Evolutionary conservation across 441 rosid species (phyloP).

Genomic region (Manihot esculenta): DNA sequence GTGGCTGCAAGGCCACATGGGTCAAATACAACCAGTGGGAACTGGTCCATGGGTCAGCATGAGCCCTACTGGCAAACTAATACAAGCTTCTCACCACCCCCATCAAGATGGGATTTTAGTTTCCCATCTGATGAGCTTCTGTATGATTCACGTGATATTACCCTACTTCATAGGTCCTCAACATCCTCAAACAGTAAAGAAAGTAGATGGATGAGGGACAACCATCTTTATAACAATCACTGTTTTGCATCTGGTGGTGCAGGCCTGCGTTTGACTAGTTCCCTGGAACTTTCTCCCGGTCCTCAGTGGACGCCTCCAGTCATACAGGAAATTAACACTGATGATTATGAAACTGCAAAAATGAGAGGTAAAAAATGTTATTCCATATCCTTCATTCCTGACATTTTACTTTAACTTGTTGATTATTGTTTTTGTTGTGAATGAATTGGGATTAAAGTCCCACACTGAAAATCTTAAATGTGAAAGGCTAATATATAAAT

Average conservation of each 20-base stretch:
- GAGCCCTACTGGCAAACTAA: slow-evolving; percentile 66
- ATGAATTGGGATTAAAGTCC: too few species aligned
- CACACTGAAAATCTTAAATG: too few species aligned
- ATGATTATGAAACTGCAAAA: slow-evolving; percentile 34
- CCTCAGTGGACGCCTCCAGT: slow-evolving; percentile 61
- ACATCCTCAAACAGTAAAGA: slow-evolving; percentile 55
- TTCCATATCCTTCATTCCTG: neutral
- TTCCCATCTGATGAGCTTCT: slow-evolving; percentile 43
- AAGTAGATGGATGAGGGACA: slow-evolving; percentile 44
- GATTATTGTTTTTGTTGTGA: neutral
- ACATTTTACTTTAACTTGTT: neutral
- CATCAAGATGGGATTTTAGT: slow-evolving; percentile 50
- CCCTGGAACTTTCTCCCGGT: slow-evolving; percentile 45
- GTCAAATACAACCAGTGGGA: slow-evolving; percentile 44
- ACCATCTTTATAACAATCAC: slow-evolving; percentile 30
- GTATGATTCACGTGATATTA: slow-evolving; percentile 34
- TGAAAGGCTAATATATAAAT: too few species aligned
- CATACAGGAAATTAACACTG: slow-evolving; percentile 43
- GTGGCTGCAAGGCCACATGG: slow-evolving; percentile 86
- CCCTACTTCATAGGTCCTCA: slow-evolving; percentile 46
- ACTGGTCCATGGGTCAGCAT: slow-evolving; percentile 50
- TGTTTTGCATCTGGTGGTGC: slow-evolving; percentile 38
- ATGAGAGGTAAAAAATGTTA: slow-evolving; percentile 34
- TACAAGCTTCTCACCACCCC: slow-evolving; percentile 58
- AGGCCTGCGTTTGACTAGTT: slow-evolving; percentile 36